Conservation (phyloP, 2,329 filamentous ascomycete species). For the Colletotrichum destructivum region DNA sequence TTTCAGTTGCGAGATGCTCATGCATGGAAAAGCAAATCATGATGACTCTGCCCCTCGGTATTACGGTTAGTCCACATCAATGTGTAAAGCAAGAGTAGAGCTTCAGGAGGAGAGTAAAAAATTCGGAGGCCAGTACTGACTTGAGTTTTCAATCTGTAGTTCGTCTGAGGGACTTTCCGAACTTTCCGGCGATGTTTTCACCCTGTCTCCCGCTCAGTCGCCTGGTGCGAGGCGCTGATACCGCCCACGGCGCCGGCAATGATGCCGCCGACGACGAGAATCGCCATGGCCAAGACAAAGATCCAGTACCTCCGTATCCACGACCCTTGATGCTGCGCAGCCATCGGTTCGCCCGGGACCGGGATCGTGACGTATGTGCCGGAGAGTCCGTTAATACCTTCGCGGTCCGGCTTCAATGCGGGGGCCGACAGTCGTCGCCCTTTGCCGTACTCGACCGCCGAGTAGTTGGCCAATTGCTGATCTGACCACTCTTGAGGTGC, state of each 20-base stretch:
- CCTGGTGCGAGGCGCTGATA: constrained; percentile 20
- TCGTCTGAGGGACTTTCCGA: background rate
- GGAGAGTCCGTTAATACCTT: constrained; percentile 14
- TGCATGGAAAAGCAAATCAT: too few relatives aligned
- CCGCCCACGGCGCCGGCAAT: constrained; percentile 36
- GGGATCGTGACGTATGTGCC: constrained; percentile 31
- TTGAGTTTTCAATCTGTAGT: background rate
- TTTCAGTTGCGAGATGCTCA: background rate
- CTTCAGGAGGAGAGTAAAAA: background rate
- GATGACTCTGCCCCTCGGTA: background rate
- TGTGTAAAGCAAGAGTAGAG: too few relatives aligned
- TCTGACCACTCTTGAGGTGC: constrained; percentile 14
- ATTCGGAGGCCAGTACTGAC: background rate
- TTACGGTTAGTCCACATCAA: background rate
- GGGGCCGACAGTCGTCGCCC: background rate
- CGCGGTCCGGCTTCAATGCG: constrained; percentile 5
- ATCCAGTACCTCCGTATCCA: constrained; percentile 39
- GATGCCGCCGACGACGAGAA: constrained; percentile 31
- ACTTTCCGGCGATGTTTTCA: background rate
- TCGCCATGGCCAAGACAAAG: constrained; percentile 31
- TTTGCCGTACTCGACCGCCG: background rate
- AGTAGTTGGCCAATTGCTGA: constrained; percentile 7
- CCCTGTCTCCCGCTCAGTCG: background rate
- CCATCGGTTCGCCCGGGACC: constrained; percentile 5
- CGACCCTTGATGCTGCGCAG: background rate